phyloP scores from a whole-genome alignment of 345 rosid genomes.

The Lepidium didymum region DNA sequence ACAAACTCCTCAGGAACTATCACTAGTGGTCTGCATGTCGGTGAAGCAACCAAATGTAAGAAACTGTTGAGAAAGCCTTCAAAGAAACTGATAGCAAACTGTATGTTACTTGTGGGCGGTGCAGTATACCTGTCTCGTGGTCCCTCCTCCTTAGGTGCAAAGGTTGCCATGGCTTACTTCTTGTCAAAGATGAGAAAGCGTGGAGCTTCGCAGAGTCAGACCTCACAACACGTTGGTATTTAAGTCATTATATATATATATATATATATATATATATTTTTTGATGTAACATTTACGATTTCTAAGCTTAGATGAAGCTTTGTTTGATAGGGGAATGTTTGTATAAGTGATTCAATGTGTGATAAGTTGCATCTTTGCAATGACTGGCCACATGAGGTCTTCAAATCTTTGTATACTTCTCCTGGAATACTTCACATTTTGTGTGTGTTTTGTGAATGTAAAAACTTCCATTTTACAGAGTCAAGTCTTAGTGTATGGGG shows the following conservation, averaged over 20 bases:
- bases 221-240: conserved; percentile 18
- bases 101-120: conserved; percentile 62
- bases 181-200: conserved; percentile 64
- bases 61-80: conserved; percentile 54
- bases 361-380: not conserved
- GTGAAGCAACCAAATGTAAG: conserved; percentile 31
- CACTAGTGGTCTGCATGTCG: conserved; percentile 7
- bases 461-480: not conserved
- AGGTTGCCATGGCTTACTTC: conserved; percentile 76
- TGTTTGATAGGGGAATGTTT: conserved; percentile 9
- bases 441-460: conserved; percentile 8
- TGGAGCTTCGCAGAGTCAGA: conserved; percentile 36
- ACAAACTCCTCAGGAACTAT: not conserved
- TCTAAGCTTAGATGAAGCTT: not conserved
- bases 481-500: conserved; percentile 1
- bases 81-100: conserved; percentile 50
- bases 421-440: not conserved
- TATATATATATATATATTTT: not conserved
- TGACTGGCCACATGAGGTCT: conserved; percentile 5
- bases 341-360: not conserved
- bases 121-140: conserved; percentile 65
- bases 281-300: not conserved
- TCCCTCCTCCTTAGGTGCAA: conserved; percentile 65
- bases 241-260: not conserved
- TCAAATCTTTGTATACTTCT: not conserved